phyloP scores from a whole-genome alignment of 2,329 filamentous ascomycete genomes.

The Neopestalotiopsis rosae region DNA sequence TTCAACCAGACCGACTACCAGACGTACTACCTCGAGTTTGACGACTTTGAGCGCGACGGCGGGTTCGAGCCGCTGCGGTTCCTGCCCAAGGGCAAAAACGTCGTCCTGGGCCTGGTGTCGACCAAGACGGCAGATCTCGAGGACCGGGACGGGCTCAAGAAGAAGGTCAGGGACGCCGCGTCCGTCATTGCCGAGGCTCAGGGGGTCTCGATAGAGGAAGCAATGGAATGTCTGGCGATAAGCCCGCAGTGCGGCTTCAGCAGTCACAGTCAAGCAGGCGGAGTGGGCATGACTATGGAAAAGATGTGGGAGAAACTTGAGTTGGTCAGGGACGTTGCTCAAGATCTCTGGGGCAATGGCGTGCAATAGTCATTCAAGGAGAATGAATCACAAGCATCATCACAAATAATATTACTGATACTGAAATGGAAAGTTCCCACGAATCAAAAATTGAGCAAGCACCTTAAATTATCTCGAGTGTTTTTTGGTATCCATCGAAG shows the following conservation, averaged over 20 bases:
- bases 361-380: too few relatives aligned
- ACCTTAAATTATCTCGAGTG: too few relatives aligned
- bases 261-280: constrained; percentile 34
- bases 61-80: constrained; percentile 55
- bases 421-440: too few relatives aligned
- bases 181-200: constrained; percentile 63
- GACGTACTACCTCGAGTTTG: constrained; percentile 60
- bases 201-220: constrained; percentile 56
- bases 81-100: constrained; percentile 53
- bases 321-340: constrained; percentile 30
- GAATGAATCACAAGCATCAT: too few relatives aligned
- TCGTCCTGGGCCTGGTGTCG: constrained; percentile 56
- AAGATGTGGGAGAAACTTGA: constrained; percentile 35
- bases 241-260: constrained; percentile 60
- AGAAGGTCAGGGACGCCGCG: constrained; percentile 51
- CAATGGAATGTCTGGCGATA: constrained; percentile 58
- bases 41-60: constrained; percentile 51
- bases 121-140: constrained; percentile 54
- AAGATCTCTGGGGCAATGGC: constrained; percentile 27
- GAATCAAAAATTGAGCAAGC: too few relatives aligned
- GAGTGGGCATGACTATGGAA: constrained; percentile 32
- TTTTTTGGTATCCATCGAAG: too few relatives aligned
- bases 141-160: constrained; percentile 48
- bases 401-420: too few relatives aligned
- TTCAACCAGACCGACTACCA: constrained; percentile 54